Base-by-base conservation (phyloP, 495 filamentous ascomycete genomes). In the Penicillium nucicola region DNA sequence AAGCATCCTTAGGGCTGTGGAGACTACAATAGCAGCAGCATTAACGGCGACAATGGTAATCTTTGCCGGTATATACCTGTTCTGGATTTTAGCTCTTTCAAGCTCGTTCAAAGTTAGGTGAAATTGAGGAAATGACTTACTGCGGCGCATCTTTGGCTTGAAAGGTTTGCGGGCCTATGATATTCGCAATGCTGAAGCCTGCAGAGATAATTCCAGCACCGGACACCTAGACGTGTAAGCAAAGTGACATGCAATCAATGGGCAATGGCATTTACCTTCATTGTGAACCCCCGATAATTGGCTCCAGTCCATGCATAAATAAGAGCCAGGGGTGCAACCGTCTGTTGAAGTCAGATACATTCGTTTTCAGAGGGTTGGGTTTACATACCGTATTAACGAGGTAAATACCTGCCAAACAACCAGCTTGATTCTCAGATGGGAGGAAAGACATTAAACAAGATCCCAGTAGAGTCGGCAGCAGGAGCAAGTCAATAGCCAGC, bases 371-470 rank as follows among this genome's bases (percentile, higher is more conserved):
- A 18, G 14, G 30, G 1, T 0, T 32, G 31, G 32, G n/a, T 14
- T 20, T 17, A 52, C 52, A 17, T 55, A 73, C 67, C 17, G 74
- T 65, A 53, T 86, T 84, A 38, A 82, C 72, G 22, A 87, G 67
- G 54, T 85, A 86, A 49, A 85, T 83, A 13, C 84, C 84, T 2
- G 73, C 77, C n/a, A 88, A 68, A 37, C 76, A 70, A 8, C 78
- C 82, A 0, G 62, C 64, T 19, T 65, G 65, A 40, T 70, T 77
- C 0, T 64, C 57, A 0, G 59, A 51, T 0, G 76, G 68, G 10
- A 68, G 44, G 56, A 85, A 85, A 3, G 78, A 80, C 78, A 86
- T 82, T 11, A 86, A 61, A 13, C 69, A 80, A 2, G 74, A 74
- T 4, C 83, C 83, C 30, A 83, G 46, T 14, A 84, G 60, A 0